Evolutionary conservation across 225 moss, liverwort and hornwort species (phyloP), one percentile per base, ranked within the genome.

Genomic region (Straminergon stramineum): DNA sequence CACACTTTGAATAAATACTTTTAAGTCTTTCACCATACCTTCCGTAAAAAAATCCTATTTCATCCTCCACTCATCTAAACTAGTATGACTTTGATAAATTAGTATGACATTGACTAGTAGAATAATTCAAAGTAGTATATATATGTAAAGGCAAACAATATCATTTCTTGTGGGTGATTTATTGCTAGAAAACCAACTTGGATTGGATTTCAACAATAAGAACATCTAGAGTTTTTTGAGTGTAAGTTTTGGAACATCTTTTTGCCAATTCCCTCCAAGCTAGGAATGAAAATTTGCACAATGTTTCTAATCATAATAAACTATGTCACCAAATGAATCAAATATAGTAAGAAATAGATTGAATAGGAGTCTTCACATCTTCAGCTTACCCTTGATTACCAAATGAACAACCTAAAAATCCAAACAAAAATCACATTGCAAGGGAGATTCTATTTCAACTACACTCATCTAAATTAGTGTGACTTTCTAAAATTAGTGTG

Each of bases 131-230:
- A 73, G 16, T 43, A 73, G 16, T 73, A 43, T 27, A 73, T 0
- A 73, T 0, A 71, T 1, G 4, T 4, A 9, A 27, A 43, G 3
- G 16, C 23, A 27, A 27, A 16, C 9, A 16, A 43, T 0, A 5
- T 73, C 18, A 30, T 75, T 51, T 51, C 20, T 51, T 19, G 4
- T n/a, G 7, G 24, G 11, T 32, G 7, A 51, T 75, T 20, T 20
- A 75, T 51, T 0, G 0, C 19, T 0, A 10, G 0, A 11, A 20
- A 28, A 75, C 6, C 11, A 17, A 45, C 8, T 0, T 41, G 1
- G 14, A 70, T 1, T 4, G 41, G 1, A 70, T 0, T 5, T 70
- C 41, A 71, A 43, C 1, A 5, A 17, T 0, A 27, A 27, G 4
- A 73, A 0, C 2, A 24, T 24, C 15, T 41, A 73, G 22, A 41